Percentiles rank a stretch among this genome's conserved stretches.
Evolutionary conservation across 306 rosid genomes (phyloP).

Genomic region (Citrullus colocynthis): DNA sequence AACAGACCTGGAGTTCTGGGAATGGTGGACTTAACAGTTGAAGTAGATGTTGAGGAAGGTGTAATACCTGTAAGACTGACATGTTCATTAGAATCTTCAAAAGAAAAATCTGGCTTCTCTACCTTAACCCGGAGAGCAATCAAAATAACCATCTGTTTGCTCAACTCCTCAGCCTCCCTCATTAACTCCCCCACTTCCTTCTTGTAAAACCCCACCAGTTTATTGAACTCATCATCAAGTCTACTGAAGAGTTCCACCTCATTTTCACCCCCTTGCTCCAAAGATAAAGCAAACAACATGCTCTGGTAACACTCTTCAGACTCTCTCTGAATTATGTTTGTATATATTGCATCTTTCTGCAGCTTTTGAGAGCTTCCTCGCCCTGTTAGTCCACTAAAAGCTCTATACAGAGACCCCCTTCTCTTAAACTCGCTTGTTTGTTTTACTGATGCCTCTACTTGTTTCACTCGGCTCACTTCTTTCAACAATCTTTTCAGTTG

Average conservation of each 20-base stretch:
- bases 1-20: slow-evolving; percentile 22
- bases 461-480: slow-evolving; percentile 14
- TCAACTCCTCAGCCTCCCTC: slow-evolving; percentile 53
- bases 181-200: slow-evolving; percentile 30
- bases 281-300: slow-evolving; percentile 20
- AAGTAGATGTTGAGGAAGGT: slow-evolving; percentile 6
- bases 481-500: slow-evolving; percentile 41
- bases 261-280: slow-evolving; percentile 27
- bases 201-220: slow-evolving; percentile 41
- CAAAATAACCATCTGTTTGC: slow-evolving; percentile 51
- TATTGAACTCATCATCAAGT: slow-evolving; percentile 63
- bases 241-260: slow-evolving; percentile 38
- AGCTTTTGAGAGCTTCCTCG: slow-evolving; percentile 15
- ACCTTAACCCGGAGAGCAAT: slow-evolving; percentile 53
- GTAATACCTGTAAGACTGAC: background rate
- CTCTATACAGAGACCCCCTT: slow-evolving; percentile 41
- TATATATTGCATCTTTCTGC: slow-evolving; percentile 29
- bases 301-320: slow-evolving; percentile 28
- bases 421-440: slow-evolving; percentile 24
- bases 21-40: background rate
- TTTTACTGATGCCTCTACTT: background rate
- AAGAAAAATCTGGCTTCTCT: slow-evolving; percentile 23
- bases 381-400: slow-evolving; percentile 50
- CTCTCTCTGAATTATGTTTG: slow-evolving; percentile 20
- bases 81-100: background rate